phyloP scores from a whole-genome alignment of 2,329 filamentous ascomycete genomes.

The Fusarium vanettenii region DNA sequence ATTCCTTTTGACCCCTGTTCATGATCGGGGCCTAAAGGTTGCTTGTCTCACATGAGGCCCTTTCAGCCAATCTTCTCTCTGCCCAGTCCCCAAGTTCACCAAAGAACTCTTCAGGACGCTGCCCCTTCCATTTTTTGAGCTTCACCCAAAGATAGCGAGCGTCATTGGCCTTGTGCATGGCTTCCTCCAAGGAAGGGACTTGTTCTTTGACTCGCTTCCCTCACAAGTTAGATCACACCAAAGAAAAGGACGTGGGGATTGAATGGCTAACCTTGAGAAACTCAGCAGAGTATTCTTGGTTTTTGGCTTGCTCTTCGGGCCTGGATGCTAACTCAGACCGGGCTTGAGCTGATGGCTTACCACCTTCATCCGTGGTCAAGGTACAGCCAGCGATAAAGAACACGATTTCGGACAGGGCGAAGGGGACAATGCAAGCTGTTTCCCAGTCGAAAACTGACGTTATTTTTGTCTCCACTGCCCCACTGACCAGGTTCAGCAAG shows the following conservation, averaged over 20 bases:
- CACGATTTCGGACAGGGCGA: neutral
- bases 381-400: neutral
- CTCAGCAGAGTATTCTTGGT: neutral
- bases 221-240: neutral
- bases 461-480: neutral
- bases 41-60: neutral
- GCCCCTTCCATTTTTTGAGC: neutral
- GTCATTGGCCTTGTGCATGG: neutral
- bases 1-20: too few species aligned
- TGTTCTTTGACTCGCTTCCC: neutral
- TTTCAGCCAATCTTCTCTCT: neutral
- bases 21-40: neutral
- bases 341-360: neutral
- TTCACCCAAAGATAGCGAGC: neutral
- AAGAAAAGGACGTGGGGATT: neutral
- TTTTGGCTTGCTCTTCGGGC: neutral
- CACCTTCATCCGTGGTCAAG: neutral
- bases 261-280: neutral
- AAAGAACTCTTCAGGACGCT: neutral
- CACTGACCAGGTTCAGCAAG: neutral
- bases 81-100: neutral
- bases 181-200: neutral
- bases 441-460: neutral
- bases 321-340: neutral
- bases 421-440: neutral